Percentiles rank a stretch among this genome's conserved stretches.
These are phyloP conservation scores for Lizanozyma gosingica DNA, from an alignment of 1,139 yeast genomes.

Conservation along the genomic window DNA sequence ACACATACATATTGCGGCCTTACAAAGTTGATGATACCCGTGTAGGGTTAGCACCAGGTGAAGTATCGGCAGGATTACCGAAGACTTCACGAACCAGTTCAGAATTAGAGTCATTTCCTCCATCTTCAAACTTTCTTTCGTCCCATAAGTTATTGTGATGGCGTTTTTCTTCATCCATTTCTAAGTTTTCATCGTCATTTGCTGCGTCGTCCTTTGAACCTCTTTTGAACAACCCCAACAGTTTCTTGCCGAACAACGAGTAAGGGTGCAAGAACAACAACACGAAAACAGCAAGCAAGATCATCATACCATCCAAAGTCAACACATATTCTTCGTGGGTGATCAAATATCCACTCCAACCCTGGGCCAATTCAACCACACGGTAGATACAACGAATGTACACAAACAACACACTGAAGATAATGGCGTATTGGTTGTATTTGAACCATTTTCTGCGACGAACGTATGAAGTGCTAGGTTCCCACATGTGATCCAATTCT, in stretches of 20 bases:
- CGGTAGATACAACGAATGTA: constrained; percentile 74
- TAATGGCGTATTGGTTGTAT: constrained; percentile 43
- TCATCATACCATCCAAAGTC: constrained; percentile 71
- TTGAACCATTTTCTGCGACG: constrained; percentile 33
- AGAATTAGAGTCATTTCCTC: too few species aligned
- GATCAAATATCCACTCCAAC: constrained; percentile 68
- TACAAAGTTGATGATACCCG: too few species aligned
- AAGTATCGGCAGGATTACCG: too few species aligned
- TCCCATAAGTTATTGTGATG: too few species aligned
- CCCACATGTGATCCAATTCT: constrained; percentile 9
- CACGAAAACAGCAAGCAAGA: constrained; percentile 13
- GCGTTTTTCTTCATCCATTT: too few species aligned
- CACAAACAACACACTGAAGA: constrained; percentile 47
- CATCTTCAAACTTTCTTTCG: too few species aligned
- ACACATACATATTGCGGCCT: too few species aligned
- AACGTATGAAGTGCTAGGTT: constrained; percentile 30
- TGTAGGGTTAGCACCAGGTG: too few species aligned
- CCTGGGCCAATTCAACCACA: constrained; percentile 69
- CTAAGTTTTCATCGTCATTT: too few species aligned
- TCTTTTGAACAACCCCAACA: not conserved
- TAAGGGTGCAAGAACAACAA: not conserved
- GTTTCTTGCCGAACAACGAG: not conserved
- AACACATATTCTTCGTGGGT: constrained; percentile 65
- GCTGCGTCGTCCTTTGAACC: too few species aligned
- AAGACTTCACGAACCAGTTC: too few species aligned